phyloP scores from a whole-genome alignment of 2,329 filamentous ascomycete genomes.

The Metarhizium anisopliae region DNA sequence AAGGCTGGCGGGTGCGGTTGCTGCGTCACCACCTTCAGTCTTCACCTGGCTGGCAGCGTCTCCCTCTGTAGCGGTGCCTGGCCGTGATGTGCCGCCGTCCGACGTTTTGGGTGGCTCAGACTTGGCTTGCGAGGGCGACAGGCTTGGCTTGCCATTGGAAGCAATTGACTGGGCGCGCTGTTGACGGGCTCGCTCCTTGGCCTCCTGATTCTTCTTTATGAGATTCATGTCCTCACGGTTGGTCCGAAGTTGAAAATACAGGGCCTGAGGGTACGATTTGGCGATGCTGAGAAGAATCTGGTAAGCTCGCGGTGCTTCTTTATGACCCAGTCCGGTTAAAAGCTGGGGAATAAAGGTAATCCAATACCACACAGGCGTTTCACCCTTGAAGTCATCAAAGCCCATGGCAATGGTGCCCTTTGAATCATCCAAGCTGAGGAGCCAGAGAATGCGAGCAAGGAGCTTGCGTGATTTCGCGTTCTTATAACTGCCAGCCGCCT shows the following conservation, averaged over 20 bases:
- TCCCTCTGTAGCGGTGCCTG: constrained; percentile 43
- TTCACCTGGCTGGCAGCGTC: constrained; percentile 33
- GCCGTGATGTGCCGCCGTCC: constrained; percentile 33
- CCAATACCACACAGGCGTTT: constrained; percentile 98
- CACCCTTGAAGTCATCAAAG: constrained; percentile 94
- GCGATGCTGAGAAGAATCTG: constrained; percentile 86
- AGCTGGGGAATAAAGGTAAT: constrained; percentile 98
- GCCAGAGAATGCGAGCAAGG: constrained; percentile 86
- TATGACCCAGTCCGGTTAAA: constrained; percentile 81
- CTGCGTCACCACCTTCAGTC: constrained; percentile 31
- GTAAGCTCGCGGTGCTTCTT: constrained; percentile 81
- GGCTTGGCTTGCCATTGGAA: constrained; percentile 34
- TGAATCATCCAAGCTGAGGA: constrained; percentile 85
- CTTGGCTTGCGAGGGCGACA: constrained; percentile 42
- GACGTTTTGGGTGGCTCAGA: constrained; percentile 34
- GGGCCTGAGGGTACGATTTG: constrained; percentile 86
- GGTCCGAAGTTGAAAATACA: constrained; percentile 93
- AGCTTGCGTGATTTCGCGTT: constrained; percentile 93
- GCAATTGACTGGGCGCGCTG: constrained; percentile 38
- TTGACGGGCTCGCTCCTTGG: constrained; percentile 54
- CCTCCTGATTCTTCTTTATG: constrained; percentile 82
- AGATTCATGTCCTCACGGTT: constrained; percentile 87
- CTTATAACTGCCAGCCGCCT: constrained; percentile 94
- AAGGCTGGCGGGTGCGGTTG: constrained; percentile 16
- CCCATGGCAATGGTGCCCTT: constrained; percentile 75